Evolutionary conservation across 768 basidiomycete species (phyloP).

Genomic region (Tulasnella sp.): DNA sequence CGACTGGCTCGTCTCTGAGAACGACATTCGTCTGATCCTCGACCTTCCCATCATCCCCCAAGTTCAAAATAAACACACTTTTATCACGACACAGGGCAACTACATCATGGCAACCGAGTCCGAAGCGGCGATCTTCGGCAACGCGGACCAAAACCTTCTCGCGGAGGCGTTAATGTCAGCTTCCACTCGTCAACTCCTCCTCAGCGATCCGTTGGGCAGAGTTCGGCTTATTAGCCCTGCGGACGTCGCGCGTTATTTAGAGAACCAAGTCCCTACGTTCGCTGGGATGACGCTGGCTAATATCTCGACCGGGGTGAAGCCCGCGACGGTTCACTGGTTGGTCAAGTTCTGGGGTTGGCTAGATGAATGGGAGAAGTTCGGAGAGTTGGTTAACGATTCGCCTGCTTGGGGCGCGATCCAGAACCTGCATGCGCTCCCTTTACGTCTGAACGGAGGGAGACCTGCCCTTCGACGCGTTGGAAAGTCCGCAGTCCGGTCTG

Average conservation of each 20-base stretch:
- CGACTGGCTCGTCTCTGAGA: neutral
- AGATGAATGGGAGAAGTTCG: constrained; percentile 25
- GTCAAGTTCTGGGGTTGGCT: constrained; percentile 42
- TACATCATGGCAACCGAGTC: neutral
- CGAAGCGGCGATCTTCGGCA: neutral
- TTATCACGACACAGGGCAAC: neutral
- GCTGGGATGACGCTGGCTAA: neutral
- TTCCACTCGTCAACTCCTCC: neutral
- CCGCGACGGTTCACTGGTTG: constrained; percentile 31
- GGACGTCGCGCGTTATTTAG: neutral
- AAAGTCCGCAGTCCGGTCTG: neutral
- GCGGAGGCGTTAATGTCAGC: neutral
- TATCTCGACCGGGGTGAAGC: constrained; percentile 20
- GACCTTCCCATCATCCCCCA: neutral
- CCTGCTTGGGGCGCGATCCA: neutral
- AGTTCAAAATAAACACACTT: neutral
- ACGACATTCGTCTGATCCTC: neutral
- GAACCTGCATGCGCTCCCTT: neutral
- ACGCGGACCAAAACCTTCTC: neutral
- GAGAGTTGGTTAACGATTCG: neutral
- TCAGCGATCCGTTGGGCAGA: neutral
- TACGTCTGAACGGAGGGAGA: neutral
- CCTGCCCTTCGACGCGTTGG: neutral
- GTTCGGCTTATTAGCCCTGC: neutral
- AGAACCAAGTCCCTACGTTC: neutral